Percentiles rank a stretch among this genome's conserved stretches.
phyloP scores from a whole-genome alignment of 2,329 filamentous ascomycete genomes.

The Botrytis medusae region DNA sequence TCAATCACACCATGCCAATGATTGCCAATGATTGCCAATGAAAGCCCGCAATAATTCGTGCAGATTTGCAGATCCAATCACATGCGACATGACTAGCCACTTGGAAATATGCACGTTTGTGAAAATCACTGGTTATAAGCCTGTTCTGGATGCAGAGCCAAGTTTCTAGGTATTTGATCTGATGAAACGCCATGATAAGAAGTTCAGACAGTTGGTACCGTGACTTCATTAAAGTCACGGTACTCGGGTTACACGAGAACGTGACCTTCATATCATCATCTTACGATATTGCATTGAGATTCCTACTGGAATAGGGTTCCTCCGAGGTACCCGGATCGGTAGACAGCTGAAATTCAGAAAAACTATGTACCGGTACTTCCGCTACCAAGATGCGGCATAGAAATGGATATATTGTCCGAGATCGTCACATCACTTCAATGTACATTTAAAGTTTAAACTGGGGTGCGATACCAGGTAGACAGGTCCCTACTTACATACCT shows the following conservation, averaged over 20 bases:
- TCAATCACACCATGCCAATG: background rate
- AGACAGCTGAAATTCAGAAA: background rate
- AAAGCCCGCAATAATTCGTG: background rate
- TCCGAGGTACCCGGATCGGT: background rate
- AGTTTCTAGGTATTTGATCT: background rate
- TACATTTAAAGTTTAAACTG: background rate
- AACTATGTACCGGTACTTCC: background rate
- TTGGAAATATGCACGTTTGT: background rate
- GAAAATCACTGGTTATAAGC: background rate
- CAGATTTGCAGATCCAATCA: constrained; percentile 8
- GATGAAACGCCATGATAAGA: background rate
- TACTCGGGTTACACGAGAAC: constrained; percentile 7
- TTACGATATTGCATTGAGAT: background rate
- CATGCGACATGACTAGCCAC: constrained; percentile 9
- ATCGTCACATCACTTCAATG: background rate
- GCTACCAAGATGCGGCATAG: background rate
- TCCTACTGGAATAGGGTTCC: background rate
- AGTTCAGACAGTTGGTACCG: background rate
- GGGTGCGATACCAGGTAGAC: background rate
- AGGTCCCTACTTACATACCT: constrained; percentile 6
- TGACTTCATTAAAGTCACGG: background rate
- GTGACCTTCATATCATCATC: background rate
- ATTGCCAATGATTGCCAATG: background rate
- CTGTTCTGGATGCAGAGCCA: background rate
- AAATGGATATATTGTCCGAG: background rate